Evolutionary conservation across 1,139 yeast species (phyloP).

Genomic region (Taphrina wiesneri): DNA sequence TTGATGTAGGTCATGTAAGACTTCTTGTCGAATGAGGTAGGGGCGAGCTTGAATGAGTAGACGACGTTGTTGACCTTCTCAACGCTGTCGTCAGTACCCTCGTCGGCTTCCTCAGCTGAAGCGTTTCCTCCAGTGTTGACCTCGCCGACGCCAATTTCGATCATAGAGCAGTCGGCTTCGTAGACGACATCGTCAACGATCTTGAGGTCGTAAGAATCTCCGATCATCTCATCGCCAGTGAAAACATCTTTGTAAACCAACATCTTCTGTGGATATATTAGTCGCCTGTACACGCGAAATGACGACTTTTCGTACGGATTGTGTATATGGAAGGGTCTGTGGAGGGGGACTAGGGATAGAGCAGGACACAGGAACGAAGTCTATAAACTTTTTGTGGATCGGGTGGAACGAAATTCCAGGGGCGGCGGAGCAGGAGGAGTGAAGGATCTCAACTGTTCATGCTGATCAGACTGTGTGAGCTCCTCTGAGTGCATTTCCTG

Average conservation of each 20-base stretch:
- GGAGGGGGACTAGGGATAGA: not conserved
- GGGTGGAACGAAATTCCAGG: not conserved
- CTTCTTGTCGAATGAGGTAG: conserved; percentile 95
- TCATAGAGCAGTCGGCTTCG: conserved; percentile 96
- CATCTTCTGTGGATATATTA: conserved; percentile 23
- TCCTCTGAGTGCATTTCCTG: no score
- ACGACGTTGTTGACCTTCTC: conserved; percentile 96
- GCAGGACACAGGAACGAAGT: not conserved
- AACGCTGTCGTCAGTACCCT: conserved; percentile 77
- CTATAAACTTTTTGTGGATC: not conserved
- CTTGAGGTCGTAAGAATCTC: conserved; percentile 92
- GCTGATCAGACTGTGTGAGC: not conserved
- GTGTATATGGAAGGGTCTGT: not conserved
- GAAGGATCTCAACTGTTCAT: not conserved
- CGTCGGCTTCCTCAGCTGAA: conserved; percentile 92
- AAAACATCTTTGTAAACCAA: conserved; percentile 60
- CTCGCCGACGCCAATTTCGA: conserved; percentile 77
- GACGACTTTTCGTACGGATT: not conserved
- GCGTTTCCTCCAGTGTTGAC: conserved; percentile 99
- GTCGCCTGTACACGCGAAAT: not conserved
- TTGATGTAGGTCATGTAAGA: conserved; percentile 47
- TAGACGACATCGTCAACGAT: conserved; percentile 84
- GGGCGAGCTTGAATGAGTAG: conserved; percentile 96
- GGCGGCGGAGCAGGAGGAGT: not conserved
- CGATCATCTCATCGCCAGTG: conserved; percentile 92